Base-by-base conservation (phyloP, 2,329 filamentous ascomycete genomes). In the Epichloe coenophiala region DNA sequence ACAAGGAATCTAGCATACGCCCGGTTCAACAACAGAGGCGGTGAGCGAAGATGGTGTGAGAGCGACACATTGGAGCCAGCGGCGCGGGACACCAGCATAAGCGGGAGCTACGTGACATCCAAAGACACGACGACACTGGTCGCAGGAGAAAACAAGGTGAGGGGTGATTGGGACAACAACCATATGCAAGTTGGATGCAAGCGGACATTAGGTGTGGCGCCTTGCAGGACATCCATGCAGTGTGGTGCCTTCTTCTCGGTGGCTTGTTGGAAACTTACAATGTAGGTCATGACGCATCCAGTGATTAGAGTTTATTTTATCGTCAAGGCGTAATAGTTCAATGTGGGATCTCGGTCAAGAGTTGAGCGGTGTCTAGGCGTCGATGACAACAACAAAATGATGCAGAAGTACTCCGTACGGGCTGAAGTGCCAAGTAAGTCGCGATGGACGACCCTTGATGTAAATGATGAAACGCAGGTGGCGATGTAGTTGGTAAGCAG, bases 221-320 rank as follows among this genome's bases (percentile, higher is more conserved):
- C 51, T 51, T 49, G 50, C 45, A 47, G 37, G 39, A 51, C 52
- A 55, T 47, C 54, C 56, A 57, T 56, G 57, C 57, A 54, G 58
- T 55, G 50, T 48, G 47, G 45, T 42, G 48, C 41, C 44, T 12
- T 48, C 44, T n/a, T 45, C 41, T 40, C 31, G 44, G 40, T 37
- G 33, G 44, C 31, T 45, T 27, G 37, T 43, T 44, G 37, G 33
- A 37, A 47, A 68, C 65, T 68, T 61, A 68, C 65, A 63, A 67
- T 68, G 58, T 66, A 67, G 61, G 65, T 66, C 65, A 68, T 68
- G 62, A 62, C 63, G 64, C 65, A 64, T 65, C 8, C 37, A 51
- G 49, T 50, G 40, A 33, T 42, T n/a, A 53, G 53, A 57, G 54
- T 57, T 36, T 53, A 53, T 54, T 51, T 48, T 56, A 54, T 57